A percentile compares a stretch with the other conserved stretches of the same genome.
These are phyloP conservation scores for Xylaria sp. DNA, from an alignment of 2,329 filamentous ascomycete genomes.

Conservation along the genomic window DNA sequence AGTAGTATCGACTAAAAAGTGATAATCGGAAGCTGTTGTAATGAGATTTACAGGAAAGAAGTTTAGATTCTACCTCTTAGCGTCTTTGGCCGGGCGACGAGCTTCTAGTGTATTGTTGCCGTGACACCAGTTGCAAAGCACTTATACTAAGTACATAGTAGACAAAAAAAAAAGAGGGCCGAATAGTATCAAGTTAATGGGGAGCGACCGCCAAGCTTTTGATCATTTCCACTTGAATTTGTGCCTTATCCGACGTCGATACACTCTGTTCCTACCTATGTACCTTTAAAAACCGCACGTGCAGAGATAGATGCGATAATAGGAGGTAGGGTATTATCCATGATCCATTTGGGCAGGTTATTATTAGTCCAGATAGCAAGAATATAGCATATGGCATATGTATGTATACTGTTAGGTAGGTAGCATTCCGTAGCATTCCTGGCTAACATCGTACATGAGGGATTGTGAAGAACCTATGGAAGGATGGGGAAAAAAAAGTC, in stretches of 20 bases:
- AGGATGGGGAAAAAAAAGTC: constrained; percentile 1
- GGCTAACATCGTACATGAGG: not conserved
- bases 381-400: not conserved
- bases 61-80: constrained; percentile 30
- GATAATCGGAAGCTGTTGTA: constrained; percentile 6
- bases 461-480: constrained; percentile 13
- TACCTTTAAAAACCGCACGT: constrained; percentile 10
- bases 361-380: not conserved
- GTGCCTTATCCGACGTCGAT: constrained; percentile 17
- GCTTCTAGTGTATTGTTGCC: not conserved
- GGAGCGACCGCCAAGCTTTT: constrained; percentile 22
- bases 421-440: not conserved
- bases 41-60: constrained; percentile 19
- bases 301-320: constrained; percentile 14
- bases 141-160: too few relatives aligned
- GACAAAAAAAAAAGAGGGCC: constrained; percentile 8
- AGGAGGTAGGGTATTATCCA: constrained; percentile 15
- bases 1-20: constrained; percentile 4
- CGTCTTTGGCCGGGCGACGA: constrained; percentile 49
- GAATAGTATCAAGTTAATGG: not conserved
- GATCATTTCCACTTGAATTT: constrained; percentile 5
- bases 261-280: not conserved
- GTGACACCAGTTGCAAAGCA: not conserved
- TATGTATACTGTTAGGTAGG: not conserved
- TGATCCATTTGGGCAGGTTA: constrained; percentile 1